Conservation (phyloP, 2,329 filamentous ascomycete genomes). For the Colletotrichum karsti region DNA sequence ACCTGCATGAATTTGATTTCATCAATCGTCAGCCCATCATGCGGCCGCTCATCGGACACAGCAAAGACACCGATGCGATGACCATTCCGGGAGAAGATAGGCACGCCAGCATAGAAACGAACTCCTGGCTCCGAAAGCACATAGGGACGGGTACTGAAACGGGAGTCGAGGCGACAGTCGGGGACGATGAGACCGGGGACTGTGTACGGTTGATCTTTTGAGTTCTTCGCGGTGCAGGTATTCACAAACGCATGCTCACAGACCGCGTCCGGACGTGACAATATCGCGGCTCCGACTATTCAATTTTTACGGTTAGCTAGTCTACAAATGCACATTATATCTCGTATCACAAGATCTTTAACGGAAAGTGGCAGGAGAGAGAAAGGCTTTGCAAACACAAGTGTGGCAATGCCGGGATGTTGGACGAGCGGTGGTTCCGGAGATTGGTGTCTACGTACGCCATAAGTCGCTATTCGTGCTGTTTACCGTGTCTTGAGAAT, state of each 20-base stretch:
- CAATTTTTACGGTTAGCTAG: constrained; percentile 5
- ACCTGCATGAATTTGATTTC: constrained; percentile 65
- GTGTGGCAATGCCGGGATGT: no score
- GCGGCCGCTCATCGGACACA: constrained; percentile 65
- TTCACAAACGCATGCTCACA: constrained; percentile 39
- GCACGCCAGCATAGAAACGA: constrained; percentile 57
- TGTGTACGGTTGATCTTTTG: constrained; percentile 35
- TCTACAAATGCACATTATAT: no score
- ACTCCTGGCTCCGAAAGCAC: constrained; percentile 40
- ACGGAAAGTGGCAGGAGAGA: no score
- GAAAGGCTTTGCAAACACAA: no score
- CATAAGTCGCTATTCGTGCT: constrained; percentile 40
- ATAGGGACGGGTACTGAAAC: constrained; percentile 42
- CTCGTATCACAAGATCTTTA: no score
- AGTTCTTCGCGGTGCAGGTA: constrained; percentile 34
- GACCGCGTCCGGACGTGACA: constrained; percentile 42
- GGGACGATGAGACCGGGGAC: constrained; percentile 38
- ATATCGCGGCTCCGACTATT: constrained; percentile 31
- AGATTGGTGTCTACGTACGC: constrained; percentile 37
- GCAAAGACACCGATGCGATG: constrained; percentile 69
- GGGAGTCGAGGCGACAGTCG: constrained; percentile 40
- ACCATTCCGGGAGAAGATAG: constrained; percentile 62
- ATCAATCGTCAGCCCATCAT: constrained; percentile 54
- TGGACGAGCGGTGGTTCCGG: no score
- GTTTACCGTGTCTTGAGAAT: neutral